A percentile compares a stretch with the other conserved stretches of the same genome.
Conservation (phyloP, 2,329 filamentous ascomycete species). For the Aspergillus viridinutans region DNA sequence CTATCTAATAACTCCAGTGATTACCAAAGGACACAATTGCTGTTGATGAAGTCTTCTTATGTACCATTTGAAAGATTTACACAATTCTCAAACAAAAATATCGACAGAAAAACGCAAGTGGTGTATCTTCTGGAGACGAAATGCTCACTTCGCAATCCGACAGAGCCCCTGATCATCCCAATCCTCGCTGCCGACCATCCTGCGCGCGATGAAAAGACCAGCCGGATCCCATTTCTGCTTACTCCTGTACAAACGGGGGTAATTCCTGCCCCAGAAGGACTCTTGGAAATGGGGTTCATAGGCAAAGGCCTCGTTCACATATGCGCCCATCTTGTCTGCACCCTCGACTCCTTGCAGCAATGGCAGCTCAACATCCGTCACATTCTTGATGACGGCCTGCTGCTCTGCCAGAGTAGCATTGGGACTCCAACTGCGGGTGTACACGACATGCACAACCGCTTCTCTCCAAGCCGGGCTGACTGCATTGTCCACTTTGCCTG, state of each 20-base stretch:
- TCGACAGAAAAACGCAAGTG: no score
- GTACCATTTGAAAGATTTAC: no score
- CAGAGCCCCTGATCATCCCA: slow-evolving; percentile 24
- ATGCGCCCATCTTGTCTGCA: slow-evolving; percentile 25
- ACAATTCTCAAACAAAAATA: background rate
- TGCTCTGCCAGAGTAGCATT: slow-evolving; percentile 24
- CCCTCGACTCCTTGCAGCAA: slow-evolving; percentile 19
- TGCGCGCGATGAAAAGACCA: slow-evolving; percentile 23
- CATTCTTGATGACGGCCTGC: slow-evolving; percentile 34
- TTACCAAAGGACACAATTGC: no score
- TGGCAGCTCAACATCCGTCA: slow-evolving; percentile 27
- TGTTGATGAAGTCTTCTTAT: no score
- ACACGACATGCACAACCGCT: slow-evolving; percentile 37
- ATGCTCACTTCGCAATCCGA: slow-evolving; percentile 1
- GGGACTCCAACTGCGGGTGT: slow-evolving; percentile 22
- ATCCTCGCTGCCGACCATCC: slow-evolving; percentile 22
- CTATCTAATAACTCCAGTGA: no score
- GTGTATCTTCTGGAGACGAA: background rate
- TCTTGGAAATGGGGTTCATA: slow-evolving; percentile 38
- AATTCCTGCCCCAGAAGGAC: slow-evolving; percentile 38
- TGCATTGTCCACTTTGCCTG: slow-evolving; percentile 38
- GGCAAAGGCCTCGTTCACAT: slow-evolving; percentile 38
- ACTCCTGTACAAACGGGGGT: slow-evolving; percentile 23
- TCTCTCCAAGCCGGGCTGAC: slow-evolving; percentile 43
- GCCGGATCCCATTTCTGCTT: slow-evolving; percentile 30